phyloP scores from a whole-genome alignment of 2,329 filamentous ascomycete genomes.

The Rhexocercosporidium sp. region DNA sequence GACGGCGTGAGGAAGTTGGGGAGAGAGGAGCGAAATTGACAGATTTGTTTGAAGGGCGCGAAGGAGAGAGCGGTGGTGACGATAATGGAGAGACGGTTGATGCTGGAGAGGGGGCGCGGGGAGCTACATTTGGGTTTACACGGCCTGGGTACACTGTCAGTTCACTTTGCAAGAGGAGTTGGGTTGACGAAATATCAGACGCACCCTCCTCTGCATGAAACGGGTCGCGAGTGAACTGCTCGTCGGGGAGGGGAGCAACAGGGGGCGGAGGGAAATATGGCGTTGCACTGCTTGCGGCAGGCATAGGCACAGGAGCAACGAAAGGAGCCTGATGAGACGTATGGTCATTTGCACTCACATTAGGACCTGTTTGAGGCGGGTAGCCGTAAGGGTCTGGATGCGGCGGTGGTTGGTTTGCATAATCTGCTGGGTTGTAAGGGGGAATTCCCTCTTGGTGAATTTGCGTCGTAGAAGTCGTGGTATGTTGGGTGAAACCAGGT shows the following conservation, averaged over 20 bases:
- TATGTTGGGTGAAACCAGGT: slow-evolving; percentile 32
- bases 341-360: slow-evolving; percentile 42
- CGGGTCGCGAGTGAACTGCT: slow-evolving; percentile 32
- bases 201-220: slow-evolving; percentile 37
- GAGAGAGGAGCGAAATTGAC: slow-evolving; percentile 42
- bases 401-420: slow-evolving; percentile 30
- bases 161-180: neutral
- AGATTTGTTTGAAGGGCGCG: slow-evolving; percentile 34
- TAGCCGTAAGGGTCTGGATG: slow-evolving; percentile 35
- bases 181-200: slow-evolving; percentile 27
- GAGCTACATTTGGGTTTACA: slow-evolving; percentile 18
- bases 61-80: slow-evolving; percentile 20
- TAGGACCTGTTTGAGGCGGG: slow-evolving; percentile 37
- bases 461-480: slow-evolving; percentile 35
- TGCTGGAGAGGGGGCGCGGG: slow-evolving; percentile 4
- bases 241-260: slow-evolving; percentile 32
- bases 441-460: slow-evolving; percentile 32
- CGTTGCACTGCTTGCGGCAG: slow-evolving; percentile 19
- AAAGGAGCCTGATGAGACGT: slow-evolving; percentile 25
- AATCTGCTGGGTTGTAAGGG: slow-evolving; percentile 42
- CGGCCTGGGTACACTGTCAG: slow-evolving; percentile 19
- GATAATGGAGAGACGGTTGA: slow-evolving; percentile 19
- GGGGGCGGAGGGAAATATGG: slow-evolving; percentile 39
- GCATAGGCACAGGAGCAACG: slow-evolving; percentile 22
- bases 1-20: slow-evolving; percentile 35